A percentile compares a stretch with the other conserved stretches of the same genome.
These are phyloP conservation scores for Oryza punctata DNA, from an alignment of 176 grass and related monocot genomes.

Conservation along the genomic window DNA sequence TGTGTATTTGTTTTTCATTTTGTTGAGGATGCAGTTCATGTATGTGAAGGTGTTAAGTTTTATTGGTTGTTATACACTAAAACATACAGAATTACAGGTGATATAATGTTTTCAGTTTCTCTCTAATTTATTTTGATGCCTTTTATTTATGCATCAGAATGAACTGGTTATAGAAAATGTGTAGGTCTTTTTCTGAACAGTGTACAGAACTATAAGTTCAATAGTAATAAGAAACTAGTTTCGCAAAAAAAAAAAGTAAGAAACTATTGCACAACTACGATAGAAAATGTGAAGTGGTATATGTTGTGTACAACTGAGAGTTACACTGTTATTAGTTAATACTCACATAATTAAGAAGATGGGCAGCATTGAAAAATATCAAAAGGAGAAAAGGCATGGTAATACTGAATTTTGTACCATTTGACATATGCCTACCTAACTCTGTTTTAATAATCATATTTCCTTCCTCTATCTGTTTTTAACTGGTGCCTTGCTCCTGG, in stretches of 20 bases:
- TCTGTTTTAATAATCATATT: not conserved
- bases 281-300: not conserved
- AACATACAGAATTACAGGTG: not conserved
- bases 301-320: not conserved
- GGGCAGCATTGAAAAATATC: not conserved
- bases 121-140: not conserved
- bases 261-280: too few species aligned
- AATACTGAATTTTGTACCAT: not conserved
- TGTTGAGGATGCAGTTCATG: not conserved
- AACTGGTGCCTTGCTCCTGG: not conserved
- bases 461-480: not conserved
- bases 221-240: too few species aligned
- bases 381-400: not conserved
- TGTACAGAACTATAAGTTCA: not conserved
- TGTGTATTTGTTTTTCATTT: not conserved
- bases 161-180: not conserved
- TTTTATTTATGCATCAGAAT: not conserved
- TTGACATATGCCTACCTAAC: not conserved
- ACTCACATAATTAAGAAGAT: not conserved
- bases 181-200: not conserved
- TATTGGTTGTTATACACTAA: not conserved
- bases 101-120: not conserved
- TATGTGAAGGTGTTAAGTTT: slow-evolving; percentile 2
- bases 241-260: too few species aligned
- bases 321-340: not conserved